Evolutionary conservation across 257 asterid species (phyloP).

Genomic region (Solanum raphanifolium): DNA sequence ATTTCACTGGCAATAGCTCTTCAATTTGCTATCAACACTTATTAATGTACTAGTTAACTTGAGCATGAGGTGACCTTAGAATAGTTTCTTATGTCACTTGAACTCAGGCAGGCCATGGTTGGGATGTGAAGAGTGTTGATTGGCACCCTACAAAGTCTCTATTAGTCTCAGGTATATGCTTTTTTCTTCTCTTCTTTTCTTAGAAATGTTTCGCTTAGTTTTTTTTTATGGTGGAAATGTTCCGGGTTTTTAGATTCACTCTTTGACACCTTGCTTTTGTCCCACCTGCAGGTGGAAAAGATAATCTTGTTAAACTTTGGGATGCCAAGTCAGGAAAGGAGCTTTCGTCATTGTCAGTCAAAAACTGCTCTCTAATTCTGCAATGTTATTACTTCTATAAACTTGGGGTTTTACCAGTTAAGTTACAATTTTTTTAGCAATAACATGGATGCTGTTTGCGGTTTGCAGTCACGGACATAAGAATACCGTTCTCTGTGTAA

Average conservation of each 20-base stretch:
- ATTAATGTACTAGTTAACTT: not conserved
- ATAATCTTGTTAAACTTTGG: conserved; percentile 97
- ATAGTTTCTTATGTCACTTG: conserved; percentile 40
- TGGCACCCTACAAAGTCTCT: conserved; percentile 99
- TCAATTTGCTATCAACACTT: not conserved
- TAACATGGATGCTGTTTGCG: not conserved
- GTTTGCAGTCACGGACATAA: conserved; percentile 95
- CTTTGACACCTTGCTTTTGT: not conserved
- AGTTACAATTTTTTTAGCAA: not conserved
- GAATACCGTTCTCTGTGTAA: conserved; percentile 75
- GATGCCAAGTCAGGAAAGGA: conserved; percentile 94
- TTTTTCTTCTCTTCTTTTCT: not conserved
- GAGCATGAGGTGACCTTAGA: conserved; percentile 41
- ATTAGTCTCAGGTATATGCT: conserved; percentile 69
- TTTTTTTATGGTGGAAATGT: not conserved
- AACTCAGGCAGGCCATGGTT: conserved; percentile 99
- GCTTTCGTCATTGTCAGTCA: conserved; percentile 83
- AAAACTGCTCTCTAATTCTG: not conserved
- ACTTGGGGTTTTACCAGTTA: not conserved
- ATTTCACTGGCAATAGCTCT: not conserved
- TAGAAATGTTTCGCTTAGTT: not conserved
- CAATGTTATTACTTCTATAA: not conserved
- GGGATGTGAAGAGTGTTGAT: conserved; percentile 99
- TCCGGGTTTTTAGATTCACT: not conserved
- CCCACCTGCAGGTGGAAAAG: conserved; percentile 82